Conservation (phyloP, 176 grass and related monocot genomes). For the Canna indica region DNA sequence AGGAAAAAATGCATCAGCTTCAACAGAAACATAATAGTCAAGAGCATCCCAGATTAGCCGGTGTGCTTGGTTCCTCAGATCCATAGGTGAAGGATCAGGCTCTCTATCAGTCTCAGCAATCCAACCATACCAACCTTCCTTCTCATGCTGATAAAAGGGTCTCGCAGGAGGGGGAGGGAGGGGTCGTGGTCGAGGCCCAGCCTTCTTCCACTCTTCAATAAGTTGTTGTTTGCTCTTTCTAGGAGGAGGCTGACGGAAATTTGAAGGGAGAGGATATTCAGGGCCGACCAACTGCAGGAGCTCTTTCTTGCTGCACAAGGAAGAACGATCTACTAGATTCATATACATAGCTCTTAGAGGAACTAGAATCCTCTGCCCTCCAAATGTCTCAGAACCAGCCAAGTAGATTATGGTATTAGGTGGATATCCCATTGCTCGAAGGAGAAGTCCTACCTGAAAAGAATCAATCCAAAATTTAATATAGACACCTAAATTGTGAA, state of each 20-base stretch:
- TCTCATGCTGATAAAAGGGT: constrained; percentile 90
- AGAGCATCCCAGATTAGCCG: constrained; percentile 87
- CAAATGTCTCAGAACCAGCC: constrained; percentile 93
- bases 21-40: constrained; percentile 86
- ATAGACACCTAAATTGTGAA: neutral
- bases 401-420: constrained; percentile 80
- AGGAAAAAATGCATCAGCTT: constrained; percentile 96
- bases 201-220: constrained; percentile 78
- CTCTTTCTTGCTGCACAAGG: constrained; percentile 61
- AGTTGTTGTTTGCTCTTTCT: constrained; percentile 61
- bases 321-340: constrained; percentile 80
- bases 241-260: constrained; percentile 45
- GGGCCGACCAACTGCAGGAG: constrained; percentile 60
- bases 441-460: constrained; percentile 73
- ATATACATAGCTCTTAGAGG: constrained; percentile 82
- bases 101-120: constrained; percentile 71
- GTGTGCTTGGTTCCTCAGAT: constrained; percentile 69
- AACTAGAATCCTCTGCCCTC: constrained; percentile 80
- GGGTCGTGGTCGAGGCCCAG: constrained; percentile 71
- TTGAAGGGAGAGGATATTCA: constrained; percentile 55
- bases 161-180: constrained; percentile 87
- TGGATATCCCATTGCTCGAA: constrained; percentile 89
- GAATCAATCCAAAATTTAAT: neutral
- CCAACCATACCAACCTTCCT: constrained; percentile 99
- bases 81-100: constrained; percentile 43